phyloP scores from a whole-genome alignment of 495 filamentous ascomycete species.

The Hyaloscypha hepaticicola region DNA sequence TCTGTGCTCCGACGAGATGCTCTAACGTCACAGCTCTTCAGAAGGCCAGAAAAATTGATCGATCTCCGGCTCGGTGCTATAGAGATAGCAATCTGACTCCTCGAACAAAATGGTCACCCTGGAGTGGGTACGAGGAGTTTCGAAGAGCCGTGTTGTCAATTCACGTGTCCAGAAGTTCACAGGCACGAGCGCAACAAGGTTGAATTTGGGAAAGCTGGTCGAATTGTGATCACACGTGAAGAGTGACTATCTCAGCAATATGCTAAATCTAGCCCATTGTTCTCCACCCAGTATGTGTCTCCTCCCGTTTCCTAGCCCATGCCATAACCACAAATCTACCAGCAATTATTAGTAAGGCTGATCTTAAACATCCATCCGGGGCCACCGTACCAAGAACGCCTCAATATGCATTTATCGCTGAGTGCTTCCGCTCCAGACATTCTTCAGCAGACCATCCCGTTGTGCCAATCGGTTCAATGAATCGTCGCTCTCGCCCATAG shows the following conservation, averaged over 20 bases:
- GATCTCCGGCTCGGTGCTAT: slow-evolving; percentile 57
- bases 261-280: slow-evolving; percentile 29
- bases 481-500: slow-evolving; percentile 98
- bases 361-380: slow-evolving; percentile 24
- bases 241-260: slow-evolving; percentile 31
- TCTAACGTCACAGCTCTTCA: slow-evolving; percentile 86
- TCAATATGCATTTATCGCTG: slow-evolving; percentile 59
- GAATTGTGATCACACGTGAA: slow-evolving; percentile 36
- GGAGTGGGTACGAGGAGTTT: slow-evolving; percentile 44
- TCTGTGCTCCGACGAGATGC: slow-evolving; percentile 83
- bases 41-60: slow-evolving; percentile 57
- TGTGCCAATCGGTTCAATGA: slow-evolving; percentile 92
- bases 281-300: slow-evolving; percentile 15
- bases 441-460: slow-evolving; percentile 93
- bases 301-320: slow-evolving; percentile 36
- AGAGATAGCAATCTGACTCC: slow-evolving; percentile 52
- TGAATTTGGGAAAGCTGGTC: slow-evolving; percentile 24
- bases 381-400: slow-evolving; percentile 23
- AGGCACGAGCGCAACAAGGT: slow-evolving; percentile 12
- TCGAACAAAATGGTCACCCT: slow-evolving; percentile 43
- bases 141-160: slow-evolving; percentile 37
- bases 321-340: slow-evolving; percentile 39
- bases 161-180: not conserved
- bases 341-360: slow-evolving; percentile 21
- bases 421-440: slow-evolving; percentile 85